A percentile compares a stretch with the other conserved stretches of the same genome.
These are phyloP conservation scores for Fusarium albosuccineum DNA, from an alignment of 2,329 filamentous ascomycete species.

Conservation along the genomic window DNA sequence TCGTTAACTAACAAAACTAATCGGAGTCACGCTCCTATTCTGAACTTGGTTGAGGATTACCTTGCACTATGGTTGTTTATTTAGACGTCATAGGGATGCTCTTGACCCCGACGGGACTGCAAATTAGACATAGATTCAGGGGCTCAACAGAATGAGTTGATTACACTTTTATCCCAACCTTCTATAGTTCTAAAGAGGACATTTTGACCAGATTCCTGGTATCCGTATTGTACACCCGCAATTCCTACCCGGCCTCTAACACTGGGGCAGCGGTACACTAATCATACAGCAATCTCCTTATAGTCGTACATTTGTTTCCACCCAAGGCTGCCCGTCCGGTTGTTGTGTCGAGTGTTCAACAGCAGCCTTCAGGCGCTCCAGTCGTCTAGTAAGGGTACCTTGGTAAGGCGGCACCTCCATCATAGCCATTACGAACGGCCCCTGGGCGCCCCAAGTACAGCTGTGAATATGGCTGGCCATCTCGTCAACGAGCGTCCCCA, in stretches of 20 bases:
- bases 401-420: slow-evolving; percentile 54
- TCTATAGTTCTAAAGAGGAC: no score
- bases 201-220: background rate
- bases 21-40: no score
- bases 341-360: slow-evolving; percentile 18
- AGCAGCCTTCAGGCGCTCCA: slow-evolving; percentile 28
- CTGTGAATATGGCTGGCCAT: slow-evolving; percentile 52
- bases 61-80: no score
- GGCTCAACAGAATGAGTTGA: no score
- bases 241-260: background rate
- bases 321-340: background rate
- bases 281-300: background rate
- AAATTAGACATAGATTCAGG: no score
- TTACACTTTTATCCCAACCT: no score
- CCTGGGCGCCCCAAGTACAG: slow-evolving; percentile 54
- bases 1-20: no score
- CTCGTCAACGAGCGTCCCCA: slow-evolving; percentile 43
- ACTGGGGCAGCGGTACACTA: background rate
- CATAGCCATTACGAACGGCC: slow-evolving; percentile 55
- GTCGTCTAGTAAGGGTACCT: slow-evolving; percentile 38
- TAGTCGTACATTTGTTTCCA: slow-evolving; percentile 4
- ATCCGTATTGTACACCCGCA: background rate
- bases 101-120: no score
- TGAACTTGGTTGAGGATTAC: no score
- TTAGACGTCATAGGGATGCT: no score